Base-by-base conservation (phyloP, 495 filamentous ascomycete species). In the Daldinia loculata region DNA sequence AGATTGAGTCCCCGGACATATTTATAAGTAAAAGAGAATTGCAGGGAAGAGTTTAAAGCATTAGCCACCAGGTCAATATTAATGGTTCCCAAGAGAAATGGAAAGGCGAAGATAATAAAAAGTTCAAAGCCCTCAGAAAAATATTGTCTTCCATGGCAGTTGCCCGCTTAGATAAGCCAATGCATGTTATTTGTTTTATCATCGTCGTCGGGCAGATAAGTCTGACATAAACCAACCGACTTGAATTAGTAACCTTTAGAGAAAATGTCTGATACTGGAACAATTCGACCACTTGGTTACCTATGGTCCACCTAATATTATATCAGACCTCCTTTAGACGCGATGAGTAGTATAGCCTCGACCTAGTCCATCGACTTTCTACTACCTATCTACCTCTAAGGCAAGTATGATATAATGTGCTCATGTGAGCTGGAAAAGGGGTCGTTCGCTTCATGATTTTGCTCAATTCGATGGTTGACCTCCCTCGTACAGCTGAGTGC, bases 121-220 rank as follows among this genome's bases (percentile, higher is more conserved):
- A 30, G 24, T 9, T 12, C 9, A n/a, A 53, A 30, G 50, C 50
- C 50, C 14, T 53, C 50, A 53, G 26, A n/a, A 6, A 53, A 29
- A 29, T 15, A n/a, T 8, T 53, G 50, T 53, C 50, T 53, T 53
- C 27, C 26, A 30, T 30, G 2, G 50, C 50, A 53, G 26, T 29
- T 17, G 30, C 15, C 27, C 4, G 50, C 50, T 30, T 26, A 53
- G 50, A 53, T 53, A 53, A 53, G 50, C 50, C 50, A 53, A 53
- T 53, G 50, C 50, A 53, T 53, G 50, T 53, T 26, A 14, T 48
- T 48, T 24, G 9, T 19, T 48, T 24, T 48, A 48, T 48, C 15
- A 30, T 53, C 50, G 15, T 53, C 50, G 30, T 24, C 9, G 50
- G 50, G 50, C 50, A 11, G 5, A 30, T 1, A 17, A 9, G 6